Percentiles rank a stretch among this genome's conserved stretches.
Conservation (phyloP, 2,329 filamentous ascomycete species). For the Aspergillus clavatus region DNA sequence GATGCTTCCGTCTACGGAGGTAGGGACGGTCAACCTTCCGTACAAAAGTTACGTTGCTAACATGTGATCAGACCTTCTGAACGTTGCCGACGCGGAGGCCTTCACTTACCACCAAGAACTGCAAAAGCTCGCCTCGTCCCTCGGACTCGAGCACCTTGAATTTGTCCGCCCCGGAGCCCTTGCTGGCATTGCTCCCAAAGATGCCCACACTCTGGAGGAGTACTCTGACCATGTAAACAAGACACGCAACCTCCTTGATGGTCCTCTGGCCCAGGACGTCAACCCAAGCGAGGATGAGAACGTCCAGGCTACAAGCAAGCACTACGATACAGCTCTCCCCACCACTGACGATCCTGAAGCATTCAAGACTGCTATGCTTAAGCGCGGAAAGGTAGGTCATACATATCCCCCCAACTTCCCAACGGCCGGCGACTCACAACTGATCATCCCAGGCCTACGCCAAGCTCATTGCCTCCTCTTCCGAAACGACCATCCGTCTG, state of each 20-base stretch:
- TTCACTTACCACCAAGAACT: background rate
- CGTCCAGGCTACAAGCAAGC: background rate
- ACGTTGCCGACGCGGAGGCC: background rate
- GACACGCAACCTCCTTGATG: background rate
- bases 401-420: too few species aligned
- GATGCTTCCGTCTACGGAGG: background rate
- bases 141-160: background rate
- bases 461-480: background rate
- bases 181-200: background rate
- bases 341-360: background rate
- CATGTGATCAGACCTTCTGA: background rate
- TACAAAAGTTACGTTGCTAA: too few species aligned
- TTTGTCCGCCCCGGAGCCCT: background rate
- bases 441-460: background rate
- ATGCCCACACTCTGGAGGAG: background rate
- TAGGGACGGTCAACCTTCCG: too few species aligned
- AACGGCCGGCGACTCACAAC: too few species aligned
- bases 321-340: background rate
- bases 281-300: background rate
- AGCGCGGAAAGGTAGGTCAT: background rate
- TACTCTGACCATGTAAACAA: background rate
- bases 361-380: background rate
- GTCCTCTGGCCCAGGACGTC: background rate
- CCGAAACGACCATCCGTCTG: background rate
- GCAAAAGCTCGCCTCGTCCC: background rate